Conservation (phyloP, 805 yeast genomes). For the Scheffersomyces amazonensis region DNA sequence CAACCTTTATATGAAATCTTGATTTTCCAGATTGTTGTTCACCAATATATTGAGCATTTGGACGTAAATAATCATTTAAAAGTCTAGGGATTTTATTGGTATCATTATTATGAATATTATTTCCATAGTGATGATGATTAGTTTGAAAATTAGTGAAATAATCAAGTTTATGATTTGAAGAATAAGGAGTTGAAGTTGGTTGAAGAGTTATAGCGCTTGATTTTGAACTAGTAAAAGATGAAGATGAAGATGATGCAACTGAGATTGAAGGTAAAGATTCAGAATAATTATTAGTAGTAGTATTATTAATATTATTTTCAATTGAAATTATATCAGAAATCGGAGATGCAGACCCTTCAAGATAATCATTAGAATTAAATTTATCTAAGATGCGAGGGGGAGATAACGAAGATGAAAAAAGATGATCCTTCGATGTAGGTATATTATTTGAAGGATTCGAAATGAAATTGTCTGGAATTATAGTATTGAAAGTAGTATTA, state of each 20-base stretch:
- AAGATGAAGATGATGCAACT: neutral
- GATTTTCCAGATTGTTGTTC: constrained; percentile 68
- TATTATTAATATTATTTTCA: neutral
- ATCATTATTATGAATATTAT: neutral
- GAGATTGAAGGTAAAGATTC: neutral
- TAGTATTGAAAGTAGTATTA: too few species aligned
- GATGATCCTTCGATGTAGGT: too few species aligned
- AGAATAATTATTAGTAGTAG: neutral
- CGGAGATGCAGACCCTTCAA: neutral
- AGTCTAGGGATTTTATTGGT: constrained; percentile 20
- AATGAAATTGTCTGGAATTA: too few species aligned
- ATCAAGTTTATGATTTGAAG: neutral
- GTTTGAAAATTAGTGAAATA: neutral
- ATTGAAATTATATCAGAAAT: neutral
- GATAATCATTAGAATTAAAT: neutral
- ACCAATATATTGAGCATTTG: constrained; percentile 63
- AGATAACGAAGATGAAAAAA: too few species aligned
- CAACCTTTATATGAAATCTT: constrained; percentile 66
- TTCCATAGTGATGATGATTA: too few species aligned
- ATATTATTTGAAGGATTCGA: too few species aligned
- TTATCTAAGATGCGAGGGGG: neutral
- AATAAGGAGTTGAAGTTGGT: neutral
- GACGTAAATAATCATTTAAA: constrained; percentile 47
- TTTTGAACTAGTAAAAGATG: neutral
- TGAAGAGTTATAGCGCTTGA: neutral